Evolutionary conservation across 2,329 filamentous ascomycete genomes (phyloP), one percentile per base, ranked within the genome.

Genomic region (Byssochlamys sp.): DNA sequence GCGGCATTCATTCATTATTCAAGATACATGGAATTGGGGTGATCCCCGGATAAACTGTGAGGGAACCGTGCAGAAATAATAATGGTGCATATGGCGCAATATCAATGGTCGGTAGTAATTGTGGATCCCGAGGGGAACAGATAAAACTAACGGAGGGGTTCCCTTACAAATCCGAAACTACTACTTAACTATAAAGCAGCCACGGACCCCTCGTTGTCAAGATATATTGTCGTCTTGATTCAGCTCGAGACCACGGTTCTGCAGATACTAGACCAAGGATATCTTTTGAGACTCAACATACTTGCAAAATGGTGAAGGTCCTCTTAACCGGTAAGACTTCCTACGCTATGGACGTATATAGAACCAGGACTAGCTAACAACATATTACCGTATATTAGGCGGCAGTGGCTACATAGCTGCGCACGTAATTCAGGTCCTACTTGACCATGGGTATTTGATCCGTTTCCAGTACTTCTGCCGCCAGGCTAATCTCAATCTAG

Each of bases 331-430:
- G 71, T 73, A 69, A 55, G 65, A 56, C 14, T 27, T 51, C 28
- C 29, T 49, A 9, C 27, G 10, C 14, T 24, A 26, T 28, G 19
- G 25, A 31, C 11, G 19, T 27, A 31, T 55, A 12, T 27, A 39
- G 14, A 39, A 48, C 2, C 35, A 29, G 3, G 19, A n/a, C 14
- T 49, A 56, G 50, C 55, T 50, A 49, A 48, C 35, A 9, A 35
- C 55, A 45, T 53, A 19, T 19, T 19, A 19, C 19, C 19, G 19
- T 19, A 19, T n/a, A 55, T 33, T 55, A 76, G 81, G 84, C 62
- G 84, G 82, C 58, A 81, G 78, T 61, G 84, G 84, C 73, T 86
- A 86, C 71, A 86, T 86, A 62, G 84, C 84, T 59, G 83, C 83
- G 45, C 84, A 86, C 65, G 79, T 83, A n/a, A 74, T 86, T 27